Evolutionary conservation across 139 green algal species (phyloP).

Genomic region (Volvox africanus): DNA sequence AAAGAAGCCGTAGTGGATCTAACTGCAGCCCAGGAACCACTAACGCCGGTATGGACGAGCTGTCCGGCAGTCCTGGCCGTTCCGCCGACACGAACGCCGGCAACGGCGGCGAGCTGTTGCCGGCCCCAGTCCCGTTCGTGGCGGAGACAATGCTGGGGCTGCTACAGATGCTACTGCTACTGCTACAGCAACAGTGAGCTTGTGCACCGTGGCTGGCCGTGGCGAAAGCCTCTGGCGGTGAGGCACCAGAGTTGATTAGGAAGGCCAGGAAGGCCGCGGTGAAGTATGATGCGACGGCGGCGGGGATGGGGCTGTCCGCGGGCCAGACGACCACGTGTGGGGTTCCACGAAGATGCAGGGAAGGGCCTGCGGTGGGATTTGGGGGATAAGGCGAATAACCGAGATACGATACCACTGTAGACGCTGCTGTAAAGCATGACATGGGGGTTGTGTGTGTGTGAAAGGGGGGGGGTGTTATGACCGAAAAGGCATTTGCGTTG

Average conservation of each 20-base stretch:
- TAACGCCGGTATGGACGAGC: slow-evolving; percentile 63
- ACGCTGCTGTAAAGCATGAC: not conserved
- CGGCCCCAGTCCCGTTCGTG: not conserved
- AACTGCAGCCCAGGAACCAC: slow-evolving; percentile 49
- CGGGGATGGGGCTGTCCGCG: slow-evolving; percentile 36
- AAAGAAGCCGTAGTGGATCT: not conserved
- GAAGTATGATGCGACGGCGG: slow-evolving; percentile 74
- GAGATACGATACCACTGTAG: not conserved
- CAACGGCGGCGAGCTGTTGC: slow-evolving; percentile 46
- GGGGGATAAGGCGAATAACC: not conserved
- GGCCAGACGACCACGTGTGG: slow-evolving; percentile 71
- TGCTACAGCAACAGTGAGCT: slow-evolving; percentile 48
- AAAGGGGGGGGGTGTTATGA: not conserved
- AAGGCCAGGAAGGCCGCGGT: slow-evolving; percentile 74
- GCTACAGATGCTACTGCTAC: not conserved
- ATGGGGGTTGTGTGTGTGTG: too few species aligned
- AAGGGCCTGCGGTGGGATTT: slow-evolving; percentile 29
- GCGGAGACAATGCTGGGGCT: not conserved
- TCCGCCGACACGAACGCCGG: slow-evolving; percentile 60
- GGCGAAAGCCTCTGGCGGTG: slow-evolving; percentile 79
- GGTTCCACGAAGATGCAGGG: slow-evolving; percentile 44
- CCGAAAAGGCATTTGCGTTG: too few species aligned
- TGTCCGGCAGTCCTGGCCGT: slow-evolving; percentile 70
- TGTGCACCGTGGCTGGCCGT: slow-evolving; percentile 60
- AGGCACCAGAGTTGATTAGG: slow-evolving; percentile 58